phyloP scores from a whole-genome alignment of 2,329 filamentous ascomycete species.

The Alternaria brassicicola region DNA sequence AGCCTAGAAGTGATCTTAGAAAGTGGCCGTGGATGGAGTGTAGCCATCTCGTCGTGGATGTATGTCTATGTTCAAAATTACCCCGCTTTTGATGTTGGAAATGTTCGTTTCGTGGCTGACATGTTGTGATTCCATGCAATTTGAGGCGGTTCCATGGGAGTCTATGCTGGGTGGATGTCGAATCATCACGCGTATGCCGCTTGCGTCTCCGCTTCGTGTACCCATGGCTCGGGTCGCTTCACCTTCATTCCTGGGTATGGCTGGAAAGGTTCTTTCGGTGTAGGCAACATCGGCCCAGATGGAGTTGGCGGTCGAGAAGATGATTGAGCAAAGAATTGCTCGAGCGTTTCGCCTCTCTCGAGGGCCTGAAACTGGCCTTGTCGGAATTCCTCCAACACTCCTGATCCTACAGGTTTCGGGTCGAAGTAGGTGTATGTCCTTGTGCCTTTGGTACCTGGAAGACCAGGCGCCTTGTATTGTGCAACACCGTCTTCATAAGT shows the following conservation, averaged over 20 bases:
- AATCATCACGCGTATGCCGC: neutral
- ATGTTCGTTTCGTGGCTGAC: neutral
- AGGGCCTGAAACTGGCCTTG: slow-evolving; percentile 16
- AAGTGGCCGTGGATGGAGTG: neutral
- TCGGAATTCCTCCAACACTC: slow-evolving; percentile 14
- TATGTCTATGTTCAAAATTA: neutral
- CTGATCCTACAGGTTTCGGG: slow-evolving; percentile 43
- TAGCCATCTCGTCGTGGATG: neutral
- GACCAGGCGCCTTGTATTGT: slow-evolving; percentile 62
- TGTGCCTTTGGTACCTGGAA: slow-evolving; percentile 50
- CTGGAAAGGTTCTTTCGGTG: neutral
- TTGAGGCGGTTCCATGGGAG: neutral
- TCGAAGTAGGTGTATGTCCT: slow-evolving; percentile 64
- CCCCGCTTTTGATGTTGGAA: neutral
- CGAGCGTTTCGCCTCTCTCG: slow-evolving; percentile 13
- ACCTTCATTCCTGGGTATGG: slow-evolving; percentile 1
- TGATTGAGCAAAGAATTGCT: slow-evolving; percentile 12
- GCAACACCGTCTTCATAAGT: slow-evolving; percentile 64
- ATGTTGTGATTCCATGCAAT: neutral
- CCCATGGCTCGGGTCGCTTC: neutral
- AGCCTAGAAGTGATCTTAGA: neutral
- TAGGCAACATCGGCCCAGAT: neutral
- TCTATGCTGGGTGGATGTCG: neutral
- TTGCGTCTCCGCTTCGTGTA: neutral
- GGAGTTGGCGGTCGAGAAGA: neutral